Evolutionary conservation across 2,329 filamentous ascomycete species (phyloP).

Genomic region (Chaetomiaceae sp.): DNA sequence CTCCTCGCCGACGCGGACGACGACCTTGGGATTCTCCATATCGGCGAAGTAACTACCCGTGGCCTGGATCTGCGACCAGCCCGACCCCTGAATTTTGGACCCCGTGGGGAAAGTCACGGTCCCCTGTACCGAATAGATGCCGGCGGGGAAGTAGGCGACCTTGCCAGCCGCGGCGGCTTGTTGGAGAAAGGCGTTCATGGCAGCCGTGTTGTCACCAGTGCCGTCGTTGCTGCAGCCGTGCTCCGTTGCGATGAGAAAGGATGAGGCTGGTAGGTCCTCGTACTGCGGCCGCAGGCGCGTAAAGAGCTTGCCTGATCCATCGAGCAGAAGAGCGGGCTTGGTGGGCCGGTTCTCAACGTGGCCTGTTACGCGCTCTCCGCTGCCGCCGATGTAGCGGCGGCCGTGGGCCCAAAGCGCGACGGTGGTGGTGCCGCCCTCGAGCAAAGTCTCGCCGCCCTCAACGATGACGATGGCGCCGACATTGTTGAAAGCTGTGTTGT

Average conservation of each 20-base stretch:
- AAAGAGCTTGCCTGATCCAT: conserved; percentile 40
- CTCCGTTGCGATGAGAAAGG: conserved; percentile 46
- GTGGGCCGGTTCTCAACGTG: background rate
- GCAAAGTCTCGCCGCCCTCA: background rate
- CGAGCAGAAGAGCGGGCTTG: background rate
- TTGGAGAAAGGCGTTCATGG: conserved; percentile 50
- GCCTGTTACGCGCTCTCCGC: background rate
- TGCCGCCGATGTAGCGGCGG: background rate
- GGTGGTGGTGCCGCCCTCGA: background rate
- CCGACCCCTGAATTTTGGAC: conserved; percentile 52
- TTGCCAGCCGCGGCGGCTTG: conserved; percentile 44
- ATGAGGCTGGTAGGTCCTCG: conserved; percentile 48
- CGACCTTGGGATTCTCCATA: conserved; percentile 54
- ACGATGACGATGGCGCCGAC: background rate
- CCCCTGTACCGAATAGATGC: conserved; percentile 46
- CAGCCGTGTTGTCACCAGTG: background rate
- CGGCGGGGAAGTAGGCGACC: conserved; percentile 52
- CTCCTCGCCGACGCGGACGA: conserved; percentile 54
- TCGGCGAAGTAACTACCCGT: conserved; percentile 53
- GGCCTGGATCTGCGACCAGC: conserved; percentile 46
- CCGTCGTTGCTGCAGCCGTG: conserved; percentile 40
- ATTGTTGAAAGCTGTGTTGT: conserved; percentile 5
- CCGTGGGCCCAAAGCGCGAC: background rate
- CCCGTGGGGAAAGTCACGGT: conserved; percentile 43
- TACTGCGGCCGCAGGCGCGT: conserved; percentile 61